These are phyloP conservation scores for Backusella westeae DNA, from an alignment of 192 early-diverging fungal genomes.

Conservation along the genomic window DNA sequence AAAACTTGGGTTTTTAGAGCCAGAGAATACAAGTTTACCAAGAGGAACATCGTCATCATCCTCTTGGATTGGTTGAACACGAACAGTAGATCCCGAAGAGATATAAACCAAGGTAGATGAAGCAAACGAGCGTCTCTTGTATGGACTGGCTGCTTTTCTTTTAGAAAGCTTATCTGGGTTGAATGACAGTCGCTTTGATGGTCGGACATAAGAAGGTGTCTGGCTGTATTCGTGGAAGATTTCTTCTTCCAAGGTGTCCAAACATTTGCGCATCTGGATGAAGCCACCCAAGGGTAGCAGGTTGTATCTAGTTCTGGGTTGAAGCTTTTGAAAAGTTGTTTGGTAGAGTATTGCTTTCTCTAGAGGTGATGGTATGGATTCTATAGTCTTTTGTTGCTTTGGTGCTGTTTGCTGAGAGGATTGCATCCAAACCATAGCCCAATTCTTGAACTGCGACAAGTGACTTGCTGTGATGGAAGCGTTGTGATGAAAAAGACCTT, in stretches of 20 bases:
- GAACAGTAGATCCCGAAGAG: background rate
- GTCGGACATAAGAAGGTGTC: background rate
- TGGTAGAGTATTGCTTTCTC: background rate
- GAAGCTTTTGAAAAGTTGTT: slow-evolving; percentile 13
- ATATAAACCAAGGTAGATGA: slow-evolving; percentile 1
- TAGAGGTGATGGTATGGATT: background rate
- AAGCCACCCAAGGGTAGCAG: background rate
- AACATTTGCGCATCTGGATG: slow-evolving; percentile 7
- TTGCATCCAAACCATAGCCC: slow-evolving; percentile 10
- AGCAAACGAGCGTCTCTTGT: background rate
- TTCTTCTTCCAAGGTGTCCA: background rate
- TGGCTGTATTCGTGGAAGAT: background rate
- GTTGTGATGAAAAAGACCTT: background rate
- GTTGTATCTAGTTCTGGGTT: background rate
- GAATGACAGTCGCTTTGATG: background rate
- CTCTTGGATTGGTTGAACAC: background rate
- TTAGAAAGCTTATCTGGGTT: background rate
- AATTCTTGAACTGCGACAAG: slow-evolving; percentile 6
- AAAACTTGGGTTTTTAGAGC: background rate
- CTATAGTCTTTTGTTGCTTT: background rate
- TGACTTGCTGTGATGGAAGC: background rate
- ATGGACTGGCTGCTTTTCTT: background rate
- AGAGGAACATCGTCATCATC: slow-evolving; percentile 16
- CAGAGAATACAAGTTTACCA: background rate
- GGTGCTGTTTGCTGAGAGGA: background rate